Evolutionary conservation across 2,329 filamentous ascomycete genomes (phyloP).

Genomic region (Cladosporium sp.): DNA sequence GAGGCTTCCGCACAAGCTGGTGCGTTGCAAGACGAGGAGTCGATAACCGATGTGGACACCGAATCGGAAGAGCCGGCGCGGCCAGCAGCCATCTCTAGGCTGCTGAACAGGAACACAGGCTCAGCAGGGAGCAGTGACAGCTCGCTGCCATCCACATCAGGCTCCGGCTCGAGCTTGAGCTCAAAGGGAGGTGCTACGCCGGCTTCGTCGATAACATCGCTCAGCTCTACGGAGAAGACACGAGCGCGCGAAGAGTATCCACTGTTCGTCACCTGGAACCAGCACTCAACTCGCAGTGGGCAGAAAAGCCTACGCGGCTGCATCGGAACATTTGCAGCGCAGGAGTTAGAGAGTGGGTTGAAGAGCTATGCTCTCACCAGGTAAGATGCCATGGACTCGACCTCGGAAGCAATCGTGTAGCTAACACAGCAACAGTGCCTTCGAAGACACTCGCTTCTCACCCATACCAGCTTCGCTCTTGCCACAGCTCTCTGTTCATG

Average conservation of each 20-base stretch:
- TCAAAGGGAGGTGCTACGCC: conserved; percentile 14
- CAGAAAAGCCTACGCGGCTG: conserved; percentile 79
- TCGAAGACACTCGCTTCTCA: conserved; percentile 63
- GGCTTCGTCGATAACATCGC: conserved; percentile 22
- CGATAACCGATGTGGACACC: conserved; percentile 33
- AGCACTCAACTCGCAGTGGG: conserved; percentile 55
- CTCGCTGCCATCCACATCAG: conserved; percentile 31
- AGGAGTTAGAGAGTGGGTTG: conserved; percentile 71
- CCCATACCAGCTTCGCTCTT: conserved; percentile 68
- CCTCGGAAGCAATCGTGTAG: background rate
- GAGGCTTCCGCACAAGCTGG: conserved; percentile 22
- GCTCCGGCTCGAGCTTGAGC: conserved; percentile 11
- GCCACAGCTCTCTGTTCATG: conserved; percentile 70
- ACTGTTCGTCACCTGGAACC: conserved; percentile 96
- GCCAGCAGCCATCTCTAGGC: conserved; percentile 47
- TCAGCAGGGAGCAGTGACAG: conserved; percentile 32
- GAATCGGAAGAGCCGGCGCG: conserved; percentile 31
- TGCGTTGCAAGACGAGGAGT: conserved; percentile 38
- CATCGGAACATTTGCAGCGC: conserved; percentile 88
- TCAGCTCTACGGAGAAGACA: conserved; percentile 11
- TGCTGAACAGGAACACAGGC: conserved; percentile 34
- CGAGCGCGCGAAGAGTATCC: conserved; percentile 53
- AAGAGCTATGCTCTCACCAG: conserved; percentile 81
- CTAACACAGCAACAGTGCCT: conserved; percentile 49
- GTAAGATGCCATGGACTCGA: conserved; percentile 40